phyloP scores from a whole-genome alignment of 257 asterid genomes.

The Fraxinus quadrangulata region DNA sequence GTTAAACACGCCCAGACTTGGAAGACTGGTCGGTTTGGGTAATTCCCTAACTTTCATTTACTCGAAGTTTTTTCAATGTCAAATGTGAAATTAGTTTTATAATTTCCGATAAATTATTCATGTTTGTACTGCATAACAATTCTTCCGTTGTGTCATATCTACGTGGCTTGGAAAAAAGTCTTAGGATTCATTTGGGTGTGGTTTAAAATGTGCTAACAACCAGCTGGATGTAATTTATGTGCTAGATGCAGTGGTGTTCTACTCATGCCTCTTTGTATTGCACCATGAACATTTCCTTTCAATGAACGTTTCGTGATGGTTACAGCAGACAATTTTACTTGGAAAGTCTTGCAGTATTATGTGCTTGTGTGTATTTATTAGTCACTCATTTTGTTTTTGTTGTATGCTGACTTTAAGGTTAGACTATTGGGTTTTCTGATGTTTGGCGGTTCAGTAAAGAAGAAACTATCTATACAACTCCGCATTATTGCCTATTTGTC shows the following conservation, averaged over 20 bases:
- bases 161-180: not conserved
- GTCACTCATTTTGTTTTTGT: not conserved
- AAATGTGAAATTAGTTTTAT: not conserved
- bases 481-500: not conserved
- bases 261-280: not conserved
- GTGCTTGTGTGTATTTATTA: not conserved
- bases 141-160: not conserved
- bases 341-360: not conserved
- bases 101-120: not conserved
- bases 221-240: not conserved
- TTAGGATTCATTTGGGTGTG: not conserved
- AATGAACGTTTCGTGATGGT: not conserved
- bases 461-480: not conserved
- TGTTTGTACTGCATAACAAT: not conserved
- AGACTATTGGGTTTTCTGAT: not conserved
- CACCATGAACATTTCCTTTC: not conserved
- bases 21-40: conserved; percentile 99
- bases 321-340: too few relatives aligned
- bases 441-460: not conserved
- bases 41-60: conserved; percentile 17
- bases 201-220: not conserved
- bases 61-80: not conserved
- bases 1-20: conserved; percentile 75
- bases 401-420: not conserved
- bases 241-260: not conserved